These are phyloP conservation scores for Ogataea zsoltii DNA, from an alignment of 805 yeast genomes.

Conservation along the genomic window DNA sequence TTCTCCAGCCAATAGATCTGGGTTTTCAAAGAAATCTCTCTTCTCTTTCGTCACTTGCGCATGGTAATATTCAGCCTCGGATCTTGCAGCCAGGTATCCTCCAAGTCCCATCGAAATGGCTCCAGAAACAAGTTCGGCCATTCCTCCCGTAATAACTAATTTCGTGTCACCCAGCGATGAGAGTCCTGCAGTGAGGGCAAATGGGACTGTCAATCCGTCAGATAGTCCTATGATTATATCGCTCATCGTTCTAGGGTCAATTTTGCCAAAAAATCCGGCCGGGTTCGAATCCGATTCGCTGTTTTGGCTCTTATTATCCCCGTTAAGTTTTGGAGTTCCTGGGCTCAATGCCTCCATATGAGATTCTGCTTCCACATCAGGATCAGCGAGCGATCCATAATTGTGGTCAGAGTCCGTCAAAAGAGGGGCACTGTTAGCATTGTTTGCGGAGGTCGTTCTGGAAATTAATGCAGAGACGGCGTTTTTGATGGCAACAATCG, in stretches of 20 bases:
- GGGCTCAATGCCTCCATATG: background rate
- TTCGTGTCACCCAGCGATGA: conserved; percentile 87
- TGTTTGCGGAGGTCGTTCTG: background rate
- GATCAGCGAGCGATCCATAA: conserved; percentile 15
- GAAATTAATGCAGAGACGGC: conserved; percentile 7
- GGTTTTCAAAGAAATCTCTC: conserved; percentile 62
- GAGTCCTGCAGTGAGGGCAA: conserved; percentile 95
- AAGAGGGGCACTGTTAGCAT: conserved; percentile 5
- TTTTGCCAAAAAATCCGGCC: conserved; percentile 44
- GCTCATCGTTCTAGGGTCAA: conserved; percentile 91
- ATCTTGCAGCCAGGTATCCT: conserved; percentile 91
- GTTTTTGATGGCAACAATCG: conserved; percentile 17
- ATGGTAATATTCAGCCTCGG: conserved; percentile 75
- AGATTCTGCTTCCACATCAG: conserved; percentile 12
- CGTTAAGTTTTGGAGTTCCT: conserved; percentile 1
- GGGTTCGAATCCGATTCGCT: background rate
- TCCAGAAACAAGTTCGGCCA: conserved; percentile 96
- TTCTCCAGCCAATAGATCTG: conserved; percentile 68
- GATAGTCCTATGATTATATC: conserved; percentile 91
- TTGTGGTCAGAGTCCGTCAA: conserved; percentile 7
- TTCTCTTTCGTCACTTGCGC: conserved; percentile 74
- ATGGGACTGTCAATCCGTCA: conserved; percentile 98
- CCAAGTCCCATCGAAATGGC: conserved; percentile 98
- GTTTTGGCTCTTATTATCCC: background rate
- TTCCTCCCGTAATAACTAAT: conserved; percentile 94